Conservation (phyloP, 2,329 filamentous ascomycete species). For the Clarireedia sp. region DNA sequence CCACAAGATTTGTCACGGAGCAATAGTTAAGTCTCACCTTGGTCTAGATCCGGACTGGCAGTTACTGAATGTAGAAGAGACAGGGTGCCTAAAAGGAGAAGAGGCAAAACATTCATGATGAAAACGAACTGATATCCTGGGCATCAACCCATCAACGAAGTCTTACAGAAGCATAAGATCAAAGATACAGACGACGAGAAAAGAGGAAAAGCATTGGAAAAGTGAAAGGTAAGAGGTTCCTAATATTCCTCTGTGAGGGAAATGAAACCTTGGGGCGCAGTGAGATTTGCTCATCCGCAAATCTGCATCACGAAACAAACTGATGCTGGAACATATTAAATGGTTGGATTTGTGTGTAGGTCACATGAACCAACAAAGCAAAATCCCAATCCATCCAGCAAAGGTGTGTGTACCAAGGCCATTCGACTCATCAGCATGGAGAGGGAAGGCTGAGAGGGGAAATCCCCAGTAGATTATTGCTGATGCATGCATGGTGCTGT, state of each 20-base stretch:
- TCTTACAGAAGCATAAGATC: constrained; percentile 1
- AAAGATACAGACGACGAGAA: constrained; percentile 6
- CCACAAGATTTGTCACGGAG: constrained; percentile 3
- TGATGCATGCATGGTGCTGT: constrained; percentile 8
- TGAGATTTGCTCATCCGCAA: constrained; percentile 4
- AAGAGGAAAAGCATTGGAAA: neutral
- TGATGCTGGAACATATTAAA: constrained; percentile 2
- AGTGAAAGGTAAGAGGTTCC: constrained; percentile 3
- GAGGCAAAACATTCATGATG: constrained; percentile 17
- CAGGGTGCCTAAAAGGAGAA: constrained; percentile 13
- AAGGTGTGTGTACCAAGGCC: neutral
- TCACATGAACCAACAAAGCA: neutral
- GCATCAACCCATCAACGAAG: neutral
- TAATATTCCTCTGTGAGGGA: constrained; percentile 3
- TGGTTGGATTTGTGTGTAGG: neutral
- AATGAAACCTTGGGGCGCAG: constrained; percentile 3
- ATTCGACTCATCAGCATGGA: neutral
- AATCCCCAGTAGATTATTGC: neutral
- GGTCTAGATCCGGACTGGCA: constrained; percentile 1
- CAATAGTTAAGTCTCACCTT: constrained; percentile 6
- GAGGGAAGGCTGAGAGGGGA: neutral
- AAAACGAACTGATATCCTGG: constrained; percentile 6
- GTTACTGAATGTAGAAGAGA: constrained; percentile 16
- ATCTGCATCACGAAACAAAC: constrained; percentile 4
- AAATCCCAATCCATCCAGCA: neutral